A percentile compares a stretch with the other conserved stretches of the same genome.
phyloP scores from a whole-genome alignment of 2,329 filamentous ascomycete genomes.

The Fusarium sarcochroum region DNA sequence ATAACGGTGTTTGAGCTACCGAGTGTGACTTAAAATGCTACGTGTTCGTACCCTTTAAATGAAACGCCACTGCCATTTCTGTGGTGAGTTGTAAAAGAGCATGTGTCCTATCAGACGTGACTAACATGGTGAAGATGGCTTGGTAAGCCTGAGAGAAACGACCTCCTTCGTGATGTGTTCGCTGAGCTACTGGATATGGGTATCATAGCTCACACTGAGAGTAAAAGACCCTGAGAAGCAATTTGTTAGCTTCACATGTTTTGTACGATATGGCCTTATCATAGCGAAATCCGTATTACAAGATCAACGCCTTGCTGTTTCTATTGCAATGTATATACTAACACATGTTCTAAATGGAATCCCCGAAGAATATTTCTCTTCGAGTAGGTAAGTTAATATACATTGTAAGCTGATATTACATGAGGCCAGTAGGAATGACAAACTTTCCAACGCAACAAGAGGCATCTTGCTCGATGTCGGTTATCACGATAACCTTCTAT shows the following conservation, averaged over 20 bases:
- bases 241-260: not conserved
- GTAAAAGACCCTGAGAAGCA: not conserved
- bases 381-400: too few relatives aligned
- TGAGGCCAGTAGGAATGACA: too few relatives aligned
- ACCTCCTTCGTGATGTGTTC: not conserved
- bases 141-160: not conserved
- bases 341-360: too few relatives aligned
- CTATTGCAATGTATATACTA: too few relatives aligned
- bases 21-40: not conserved
- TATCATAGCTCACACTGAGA: not conserved
- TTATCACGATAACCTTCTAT: too few relatives aligned
- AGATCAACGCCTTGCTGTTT: too few relatives aligned
- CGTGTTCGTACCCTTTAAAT: not conserved
- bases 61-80: not conserved
- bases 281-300: too few relatives aligned
- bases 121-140: not conserved
- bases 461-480: too few relatives aligned
- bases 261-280: too few relatives aligned
- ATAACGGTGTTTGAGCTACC: conserved; percentile 1
- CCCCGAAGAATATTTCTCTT: too few relatives aligned
- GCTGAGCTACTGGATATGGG: not conserved
- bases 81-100: not conserved
- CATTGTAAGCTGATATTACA: too few relatives aligned
- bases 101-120: not conserved
- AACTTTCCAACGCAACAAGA: too few relatives aligned